phyloP scores from a whole-genome alignment of 1,284 basidiomycete genomes.

The Dichomitus squalens region DNA sequence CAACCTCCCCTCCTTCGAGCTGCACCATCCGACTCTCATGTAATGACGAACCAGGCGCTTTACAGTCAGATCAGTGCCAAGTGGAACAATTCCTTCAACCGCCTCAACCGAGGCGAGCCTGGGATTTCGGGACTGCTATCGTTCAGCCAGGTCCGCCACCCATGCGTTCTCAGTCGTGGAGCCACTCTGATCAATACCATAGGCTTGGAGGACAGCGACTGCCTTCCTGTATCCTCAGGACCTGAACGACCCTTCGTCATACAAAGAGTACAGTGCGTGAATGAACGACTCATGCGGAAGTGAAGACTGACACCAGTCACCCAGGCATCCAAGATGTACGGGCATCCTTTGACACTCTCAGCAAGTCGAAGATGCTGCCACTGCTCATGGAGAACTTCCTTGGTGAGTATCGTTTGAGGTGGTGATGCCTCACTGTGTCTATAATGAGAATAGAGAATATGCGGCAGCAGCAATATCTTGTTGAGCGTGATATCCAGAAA shows the following conservation, averaged over 20 bases:
- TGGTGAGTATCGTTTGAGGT: conserved; percentile 44
- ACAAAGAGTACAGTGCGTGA: conserved; percentile 40
- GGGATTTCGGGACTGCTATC: conserved; percentile 68
- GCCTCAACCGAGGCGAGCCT: conserved; percentile 61
- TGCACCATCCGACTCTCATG: not conserved
- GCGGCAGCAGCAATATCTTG: conserved; percentile 56
- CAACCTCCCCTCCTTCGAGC: no score
- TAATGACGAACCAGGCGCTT: not conserved
- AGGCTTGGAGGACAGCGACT: conserved; percentile 68
- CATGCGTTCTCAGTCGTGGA: not conserved
- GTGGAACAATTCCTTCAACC: conserved; percentile 70
- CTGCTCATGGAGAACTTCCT: conserved; percentile 68
- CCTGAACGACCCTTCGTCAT: conserved; percentile 41
- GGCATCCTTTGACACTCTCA: conserved; percentile 56
- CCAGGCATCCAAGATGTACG: conserved; percentile 53
- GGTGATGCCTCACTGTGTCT: no score
- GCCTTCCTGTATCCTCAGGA: conserved; percentile 60
- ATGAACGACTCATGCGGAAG: not conserved
- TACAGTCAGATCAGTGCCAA: conserved; percentile 60
- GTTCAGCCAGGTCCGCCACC: conserved; percentile 58
- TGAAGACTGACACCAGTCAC: conserved; percentile 2
- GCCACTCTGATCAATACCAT: not conserved
- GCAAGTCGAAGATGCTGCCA: conserved; percentile 57
- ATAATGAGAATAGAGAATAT: conserved; percentile 55
- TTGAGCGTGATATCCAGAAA: conserved; percentile 58